Conservation (phyloP, 1,139 yeast species). For the Entelexis paramagnoliae region DNA sequence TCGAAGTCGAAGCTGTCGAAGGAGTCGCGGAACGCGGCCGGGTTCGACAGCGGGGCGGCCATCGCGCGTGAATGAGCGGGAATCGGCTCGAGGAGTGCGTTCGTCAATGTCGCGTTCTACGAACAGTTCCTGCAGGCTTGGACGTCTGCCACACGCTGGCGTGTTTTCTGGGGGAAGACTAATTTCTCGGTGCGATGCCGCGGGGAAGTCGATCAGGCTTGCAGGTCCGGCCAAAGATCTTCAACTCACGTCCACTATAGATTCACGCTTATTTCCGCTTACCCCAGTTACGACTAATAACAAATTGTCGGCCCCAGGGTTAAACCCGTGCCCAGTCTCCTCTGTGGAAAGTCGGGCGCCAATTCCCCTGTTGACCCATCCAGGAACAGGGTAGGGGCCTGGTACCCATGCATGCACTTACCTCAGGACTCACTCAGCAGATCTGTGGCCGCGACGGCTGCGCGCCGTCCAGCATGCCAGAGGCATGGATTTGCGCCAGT, state of each 20-base stretch:
- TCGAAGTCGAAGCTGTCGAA: constrained; percentile 20
- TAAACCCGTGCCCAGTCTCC: neutral
- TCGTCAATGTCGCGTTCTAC: neutral
- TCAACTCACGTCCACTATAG: neutral
- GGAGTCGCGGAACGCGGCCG: constrained; percentile 15
- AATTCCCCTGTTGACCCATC: neutral
- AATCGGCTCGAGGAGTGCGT: neutral
- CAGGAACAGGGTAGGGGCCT: neutral
- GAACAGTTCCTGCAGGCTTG: neutral
- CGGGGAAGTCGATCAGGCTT: neutral
- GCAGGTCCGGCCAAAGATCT: neutral
- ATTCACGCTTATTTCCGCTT: constrained; percentile 6
- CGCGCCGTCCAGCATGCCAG: no score
- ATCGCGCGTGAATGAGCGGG: neutral
- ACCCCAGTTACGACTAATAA: constrained; percentile 6
- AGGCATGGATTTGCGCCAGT: no score
- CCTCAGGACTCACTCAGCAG: neutral
- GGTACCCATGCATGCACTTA: neutral
- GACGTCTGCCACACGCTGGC: neutral
- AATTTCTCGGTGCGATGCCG: neutral
- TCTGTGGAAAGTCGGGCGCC: neutral
- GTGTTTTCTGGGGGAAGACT: neutral
- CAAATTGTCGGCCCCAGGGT: neutral
- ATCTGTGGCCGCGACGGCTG: neutral
- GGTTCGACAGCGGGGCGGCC: neutral